A percentile compares a stretch with the other conserved stretches of the same genome.
Evolutionary conservation across 352 stramenopile species (phyloP).

Genomic region (Pythium brassicae): DNA sequence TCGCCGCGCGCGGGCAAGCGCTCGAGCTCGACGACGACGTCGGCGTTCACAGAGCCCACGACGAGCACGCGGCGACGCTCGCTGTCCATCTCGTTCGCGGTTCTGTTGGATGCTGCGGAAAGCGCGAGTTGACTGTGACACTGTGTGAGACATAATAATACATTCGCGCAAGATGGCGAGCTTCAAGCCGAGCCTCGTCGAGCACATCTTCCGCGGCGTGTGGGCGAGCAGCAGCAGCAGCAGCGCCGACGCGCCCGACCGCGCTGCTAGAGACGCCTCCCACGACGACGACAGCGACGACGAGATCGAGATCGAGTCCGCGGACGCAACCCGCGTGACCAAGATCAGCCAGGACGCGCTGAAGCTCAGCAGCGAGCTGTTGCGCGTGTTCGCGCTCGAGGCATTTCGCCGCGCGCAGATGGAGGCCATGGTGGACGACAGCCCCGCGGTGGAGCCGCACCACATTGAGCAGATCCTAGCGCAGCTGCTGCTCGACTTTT

Average conservation of each 20-base stretch:
- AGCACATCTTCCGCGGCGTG: conserved; percentile 66
- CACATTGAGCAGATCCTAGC: conserved; percentile 81
- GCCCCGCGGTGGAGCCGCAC: conserved; percentile 57
- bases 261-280: conserved; percentile 16
- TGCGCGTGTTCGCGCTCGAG: conserved; percentile 75
- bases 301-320: conserved; percentile 31
- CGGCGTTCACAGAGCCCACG: conserved; percentile 81
- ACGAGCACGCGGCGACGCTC: conserved; percentile 37
- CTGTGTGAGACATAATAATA: not conserved
- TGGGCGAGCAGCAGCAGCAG: conserved; percentile 31
- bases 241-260: not conserved
- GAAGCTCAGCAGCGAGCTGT: conserved; percentile 67
- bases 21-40: conserved; percentile 74
- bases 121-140: not conserved
- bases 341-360: conserved; percentile 77
- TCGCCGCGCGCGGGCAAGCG: conserved; percentile 65
- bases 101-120: not conserved
- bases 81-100: too few relatives aligned
- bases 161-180: conserved; percentile 14
- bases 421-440: conserved; percentile 86
- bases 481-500: conserved; percentile 80
- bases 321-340: conserved; percentile 29
- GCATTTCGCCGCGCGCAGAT: conserved; percentile 76
- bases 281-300: conserved; percentile 38
- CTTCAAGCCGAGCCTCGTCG: conserved; percentile 62